Conservation (phyloP, 2,329 filamentous ascomycete species). For the Rhynchosporium secalis region DNA sequence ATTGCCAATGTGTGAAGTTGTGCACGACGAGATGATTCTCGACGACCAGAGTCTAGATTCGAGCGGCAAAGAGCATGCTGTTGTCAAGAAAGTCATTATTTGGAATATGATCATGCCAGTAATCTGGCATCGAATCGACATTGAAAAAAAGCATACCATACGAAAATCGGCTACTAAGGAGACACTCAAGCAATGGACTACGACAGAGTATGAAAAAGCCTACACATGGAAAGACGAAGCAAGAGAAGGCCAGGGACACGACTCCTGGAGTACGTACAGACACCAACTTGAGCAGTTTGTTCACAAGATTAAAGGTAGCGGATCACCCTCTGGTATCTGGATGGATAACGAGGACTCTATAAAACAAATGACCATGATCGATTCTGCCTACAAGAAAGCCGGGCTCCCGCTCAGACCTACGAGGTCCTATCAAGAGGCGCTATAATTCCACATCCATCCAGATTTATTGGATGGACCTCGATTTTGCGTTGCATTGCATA, state of each 20-base stretch:
- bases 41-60: constrained; percentile 47
- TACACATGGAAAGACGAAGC: constrained; percentile 28
- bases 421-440: constrained; percentile 14
- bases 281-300: constrained; percentile 52
- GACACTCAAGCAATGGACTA: constrained; percentile 27
- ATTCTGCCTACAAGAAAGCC: constrained; percentile 48
- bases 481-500: background rate
- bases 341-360: constrained; percentile 46
- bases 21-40: constrained; percentile 52
- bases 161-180: constrained; percentile 19
- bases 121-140: constrained; percentile 31
- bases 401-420: constrained; percentile 40
- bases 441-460: background rate
- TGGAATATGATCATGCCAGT: constrained; percentile 26
- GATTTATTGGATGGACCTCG: background rate
- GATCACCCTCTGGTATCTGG: constrained; percentile 44
- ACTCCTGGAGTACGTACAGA: constrained; percentile 48
- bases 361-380: constrained; percentile 48
- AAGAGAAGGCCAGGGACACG: constrained; percentile 34
- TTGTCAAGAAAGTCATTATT: constrained; percentile 27
- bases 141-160: constrained; percentile 27
- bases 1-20: constrained; percentile 30
- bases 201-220: constrained; percentile 26
- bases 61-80: constrained; percentile 23
- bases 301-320: constrained; percentile 44